Evolutionary conservation across 345 rosid genomes (phyloP), one percentile per base, ranked within the genome.

Genomic region (Populus davidiana): DNA sequence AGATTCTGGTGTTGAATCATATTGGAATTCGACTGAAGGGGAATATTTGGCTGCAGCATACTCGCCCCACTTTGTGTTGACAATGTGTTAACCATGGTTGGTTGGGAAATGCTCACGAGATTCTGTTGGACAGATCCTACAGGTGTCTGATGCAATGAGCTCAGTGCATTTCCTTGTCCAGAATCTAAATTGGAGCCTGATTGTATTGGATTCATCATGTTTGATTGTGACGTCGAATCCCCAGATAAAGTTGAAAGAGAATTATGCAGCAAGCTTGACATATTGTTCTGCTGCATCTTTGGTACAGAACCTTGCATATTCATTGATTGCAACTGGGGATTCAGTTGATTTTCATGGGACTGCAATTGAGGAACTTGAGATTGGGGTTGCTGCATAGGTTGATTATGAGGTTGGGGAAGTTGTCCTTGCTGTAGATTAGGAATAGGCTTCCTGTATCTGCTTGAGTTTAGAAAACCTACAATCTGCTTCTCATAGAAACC

Each of bases 191-290:
- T 90, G 73, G 90, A 83, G 75, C 84, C 74, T 21, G 89, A 80
- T 82, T 88, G 94, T 76, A 93, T 72, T 13, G 94, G 78, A 88
- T 81, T 87, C 85, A 90, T 82, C 88, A 90, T 85, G 83, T 78
- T 88, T 76, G 89, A 97, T 75, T 87, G 92, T 56, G 89, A 86
- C 75, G 89, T 84, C 50, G 93, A 82, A 78, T 85, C n/a, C 87
- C 90, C 97, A 70, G 97, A 85, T 56, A 90, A 81, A 67, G 97
- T 88, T 73, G 97, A 80, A 66, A 93, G 72, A 70, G 87, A 83
- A 87, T 76, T 90, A 67, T 89, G 96, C 87, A 92, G 99, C 87
- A 90, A 41, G 80, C 70, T 90, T 70, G 43, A 39, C 43, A 39
- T 39, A 39, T 39, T 39, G 43, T 39, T 39, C 11, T 39, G 43